Evolutionary conservation across 1,284 basidiomycete genomes (phyloP), one percentile per base, ranked within the genome.

Genomic region (Hypsizygus ulmarius): DNA sequence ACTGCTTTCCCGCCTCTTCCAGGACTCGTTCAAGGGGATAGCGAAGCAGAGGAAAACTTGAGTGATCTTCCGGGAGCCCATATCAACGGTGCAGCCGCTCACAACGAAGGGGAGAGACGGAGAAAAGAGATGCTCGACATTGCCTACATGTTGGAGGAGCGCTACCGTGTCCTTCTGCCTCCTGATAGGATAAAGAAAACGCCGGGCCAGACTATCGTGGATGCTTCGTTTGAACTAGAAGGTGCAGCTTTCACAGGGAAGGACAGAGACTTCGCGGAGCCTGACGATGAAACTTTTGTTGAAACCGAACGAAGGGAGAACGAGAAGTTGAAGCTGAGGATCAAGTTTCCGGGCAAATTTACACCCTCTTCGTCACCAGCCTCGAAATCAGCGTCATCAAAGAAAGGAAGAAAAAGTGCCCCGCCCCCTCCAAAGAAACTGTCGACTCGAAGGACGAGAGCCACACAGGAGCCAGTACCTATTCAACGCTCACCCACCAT

Each of bases 91-190:
- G 56, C 69, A 11, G 62, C 70, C n/a, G 61, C 66, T 10, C 64
- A 73, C 40, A 63, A 67, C 12, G 87, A 90, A 63, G 86, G 85
- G 6, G 87, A 90, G 63, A 72, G 84, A 51, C 74, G 86, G 40
- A 72, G 82, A 48, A 71, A 75, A 59, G 79, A 81, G 63, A 87
- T 91, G 82, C 71, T 90, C 9, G 77, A 80, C 38, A 74, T 81
- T 14, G 87, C 88, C 10, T 63, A 72, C 47, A 63, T 65, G 29
- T 64, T 91, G 43, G 87, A 89, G 58, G 78, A 81, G 47, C 81
- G 87, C 37, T 90, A 88, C 59, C 72, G 79, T 15, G 71, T 77
- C 15, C 73, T 90, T 29, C 73, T 90, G 12, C 84, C 85, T n/a
- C 78, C 81, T 3, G 84, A 87, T 46, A 70, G 75, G 51, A 64